Evolutionary conservation across 805 yeast species (phyloP), one percentile per base, ranked within the genome.

Genomic region (Saturnispora serradocipensis): DNA sequence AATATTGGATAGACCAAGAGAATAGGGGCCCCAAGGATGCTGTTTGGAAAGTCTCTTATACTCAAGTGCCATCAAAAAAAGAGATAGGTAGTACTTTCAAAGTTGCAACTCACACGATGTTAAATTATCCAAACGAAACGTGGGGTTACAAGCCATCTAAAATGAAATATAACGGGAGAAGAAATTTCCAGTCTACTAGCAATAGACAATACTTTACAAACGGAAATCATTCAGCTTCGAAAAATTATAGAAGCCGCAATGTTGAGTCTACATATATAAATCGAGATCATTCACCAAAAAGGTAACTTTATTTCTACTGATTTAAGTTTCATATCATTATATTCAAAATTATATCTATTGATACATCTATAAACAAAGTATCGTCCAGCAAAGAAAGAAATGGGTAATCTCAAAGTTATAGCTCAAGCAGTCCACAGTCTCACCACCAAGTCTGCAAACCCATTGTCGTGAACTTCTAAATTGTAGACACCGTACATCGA

Each of bases 401-500:
- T 18, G 9, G 22, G 5, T 4, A 7, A 10, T 11, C 42, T 20
- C 28, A 7, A 25, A 25, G 5, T 7, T 25, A 25, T 25, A 34
- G 18, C 13, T 45, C 35, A 59, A 36, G 81, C 77, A 44, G 58
- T 62, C 96, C 96, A 90, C 47, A 86, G 58, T 59, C 72, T 73
- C 55, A 69, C 64, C 40, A 87, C 61, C 51, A 91, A 73, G 52
- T 82, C 88, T 52, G 81, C 75, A 36, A 91, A 58, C 6, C 99
- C 99, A 61, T 81, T 82, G 58, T 82, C 84, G 54, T 84, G 80
- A 11, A 95, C 84, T 64, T 86, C 91, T 62, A 89, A 72, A 55
- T 83, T 73, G 68, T 89, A 93, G 50, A 91, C 72, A 54, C 98
- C 99, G 62, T 84, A 81, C 54, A 83, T 73, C 13, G 87, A 78